A percentile compares a stretch with the other conserved stretches of the same genome.
Evolutionary conservation across 768 basidiomycete species (phyloP).

Genomic region (Neoboletus subvelutipes): DNA sequence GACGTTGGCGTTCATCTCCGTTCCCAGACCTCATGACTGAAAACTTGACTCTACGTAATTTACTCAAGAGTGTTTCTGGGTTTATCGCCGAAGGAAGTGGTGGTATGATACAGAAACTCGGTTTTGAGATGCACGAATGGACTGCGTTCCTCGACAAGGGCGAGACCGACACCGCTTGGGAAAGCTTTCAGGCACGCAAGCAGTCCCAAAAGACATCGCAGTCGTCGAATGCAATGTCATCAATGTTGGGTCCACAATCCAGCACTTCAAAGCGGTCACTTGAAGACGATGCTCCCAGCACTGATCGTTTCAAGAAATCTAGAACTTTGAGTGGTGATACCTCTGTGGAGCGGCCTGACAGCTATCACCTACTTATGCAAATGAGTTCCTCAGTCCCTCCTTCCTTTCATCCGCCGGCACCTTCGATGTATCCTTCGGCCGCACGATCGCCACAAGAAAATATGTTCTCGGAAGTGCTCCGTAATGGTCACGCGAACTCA

Average conservation of each 20-base stretch:
- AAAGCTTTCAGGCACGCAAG: conserved; percentile 79
- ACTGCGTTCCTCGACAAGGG: conserved; percentile 78
- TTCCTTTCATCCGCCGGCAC: conserved; percentile 30
- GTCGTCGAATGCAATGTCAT: conserved; percentile 30
- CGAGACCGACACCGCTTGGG: conserved; percentile 93
- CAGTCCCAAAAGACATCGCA: conserved; percentile 30
- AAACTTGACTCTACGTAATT: conserved; percentile 78
- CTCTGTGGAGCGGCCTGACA: conserved; percentile 40
- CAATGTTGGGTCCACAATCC: conserved; percentile 29
- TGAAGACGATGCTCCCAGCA: conserved; percentile 30
- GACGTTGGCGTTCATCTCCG: conserved; percentile 6
- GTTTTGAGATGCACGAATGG: conserved; percentile 77
- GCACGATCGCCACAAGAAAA: conserved; percentile 47
- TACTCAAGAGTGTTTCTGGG: conserved; percentile 69
- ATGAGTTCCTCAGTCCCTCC: conserved; percentile 43
- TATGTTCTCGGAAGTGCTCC: conserved; percentile 63
- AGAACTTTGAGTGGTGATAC: conserved; percentile 42
- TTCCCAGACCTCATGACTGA: conserved; percentile 79
- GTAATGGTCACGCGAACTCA: conserved; percentile 47
- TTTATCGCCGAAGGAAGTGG: conserved; percentile 90
- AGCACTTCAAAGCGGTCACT: conserved; percentile 23
- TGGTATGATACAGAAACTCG: conserved; percentile 72
- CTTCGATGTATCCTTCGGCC: conserved; percentile 45
- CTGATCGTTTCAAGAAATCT: conserved; percentile 49
- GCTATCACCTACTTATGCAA: conserved; percentile 58